Evolutionary conservation across 1,284 basidiomycete species (phyloP).

Genomic region (Lentinula novae-zelandiae): DNA sequence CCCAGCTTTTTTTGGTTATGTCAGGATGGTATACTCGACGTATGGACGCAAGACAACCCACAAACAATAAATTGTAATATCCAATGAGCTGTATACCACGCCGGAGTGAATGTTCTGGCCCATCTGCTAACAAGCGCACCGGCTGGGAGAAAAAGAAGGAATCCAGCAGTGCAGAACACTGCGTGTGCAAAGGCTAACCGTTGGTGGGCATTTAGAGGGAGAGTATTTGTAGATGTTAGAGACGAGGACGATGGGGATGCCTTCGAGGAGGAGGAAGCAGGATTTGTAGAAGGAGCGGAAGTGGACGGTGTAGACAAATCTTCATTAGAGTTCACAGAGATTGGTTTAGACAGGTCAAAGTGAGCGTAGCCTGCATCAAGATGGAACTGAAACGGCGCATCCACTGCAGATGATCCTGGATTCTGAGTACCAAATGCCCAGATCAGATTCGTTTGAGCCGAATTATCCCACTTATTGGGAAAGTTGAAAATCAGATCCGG

Average conservation of each 20-base stretch:
- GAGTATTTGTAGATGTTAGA: conserved; percentile 17
- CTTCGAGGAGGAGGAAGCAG: conserved; percentile 1
- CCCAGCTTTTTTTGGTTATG: conserved; percentile 31
- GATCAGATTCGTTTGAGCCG: conserved; percentile 39
- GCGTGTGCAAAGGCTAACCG: conserved; percentile 52
- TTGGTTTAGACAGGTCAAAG: conserved; percentile 38
- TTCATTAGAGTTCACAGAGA: conserved; percentile 16
- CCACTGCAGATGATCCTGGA: conserved; percentile 31
- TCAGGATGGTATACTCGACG: background rate
- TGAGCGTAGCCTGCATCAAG: conserved; percentile 30
- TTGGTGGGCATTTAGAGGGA: conserved; percentile 34
- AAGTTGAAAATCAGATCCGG: background rate
- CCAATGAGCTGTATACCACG: conserved; percentile 58
- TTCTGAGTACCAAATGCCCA: conserved; percentile 43
- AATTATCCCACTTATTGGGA: conserved; percentile 30
- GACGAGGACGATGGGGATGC: conserved; percentile 11
- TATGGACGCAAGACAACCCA: conserved; percentile 19
- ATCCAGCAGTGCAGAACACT: conserved; percentile 47
- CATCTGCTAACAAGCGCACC: conserved; percentile 59
- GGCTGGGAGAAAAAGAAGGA: conserved; percentile 54
- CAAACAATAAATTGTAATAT: conserved; percentile 42
- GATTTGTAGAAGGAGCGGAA: background rate
- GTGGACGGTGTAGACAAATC: background rate
- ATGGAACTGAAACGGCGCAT: conserved; percentile 42
- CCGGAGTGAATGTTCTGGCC: conserved; percentile 46